These are phyloP conservation scores for Aspergillus alliaceus DNA, from an alignment of 2,329 filamentous ascomycete genomes.

Conservation along the genomic window DNA sequence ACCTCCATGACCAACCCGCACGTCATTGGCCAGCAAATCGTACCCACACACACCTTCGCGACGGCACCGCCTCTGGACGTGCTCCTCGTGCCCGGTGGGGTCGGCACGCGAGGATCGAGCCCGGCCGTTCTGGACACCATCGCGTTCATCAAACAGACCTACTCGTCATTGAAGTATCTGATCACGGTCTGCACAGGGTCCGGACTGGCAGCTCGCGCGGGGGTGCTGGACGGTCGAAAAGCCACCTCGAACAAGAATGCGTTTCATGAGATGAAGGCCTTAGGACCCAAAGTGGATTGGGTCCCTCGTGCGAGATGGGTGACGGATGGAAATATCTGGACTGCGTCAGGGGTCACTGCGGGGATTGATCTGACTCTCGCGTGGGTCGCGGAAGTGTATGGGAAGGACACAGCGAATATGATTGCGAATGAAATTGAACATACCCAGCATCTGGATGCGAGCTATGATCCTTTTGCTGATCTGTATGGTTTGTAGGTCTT, in stretches of 20 bases:
- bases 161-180: conserved; percentile 53
- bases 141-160: conserved; percentile 48
- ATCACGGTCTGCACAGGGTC: conserved; percentile 69
- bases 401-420: conserved; percentile 49
- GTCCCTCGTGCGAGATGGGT: conserved; percentile 63
- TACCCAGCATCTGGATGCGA: conserved; percentile 52
- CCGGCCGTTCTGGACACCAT: conserved; percentile 37
- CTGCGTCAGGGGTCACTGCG: conserved; percentile 62
- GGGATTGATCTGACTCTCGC: conserved; percentile 63
- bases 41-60: conserved; percentile 58
- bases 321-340: conserved; percentile 66
- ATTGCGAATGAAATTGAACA: conserved; percentile 60
- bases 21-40: conserved; percentile 34
- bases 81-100: conserved; percentile 65
- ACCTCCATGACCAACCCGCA: conserved; percentile 20
- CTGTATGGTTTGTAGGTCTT: conserved; percentile 16
- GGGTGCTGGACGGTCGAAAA: conserved; percentile 58
- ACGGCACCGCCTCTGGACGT: conserved; percentile 58
- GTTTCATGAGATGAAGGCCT: conserved; percentile 51
- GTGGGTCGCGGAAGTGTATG: conserved; percentile 57
- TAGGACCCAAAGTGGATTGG: conserved; percentile 59
- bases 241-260: conserved; percentile 68
- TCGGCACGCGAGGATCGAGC: conserved; percentile 43
- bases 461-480: conserved; percentile 57
- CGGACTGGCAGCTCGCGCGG: conserved; percentile 58